Percentiles rank a stretch among this genome's conserved stretches.
Conservation (phyloP, 805 yeast genomes). For the Candida chauliodis region DNA sequence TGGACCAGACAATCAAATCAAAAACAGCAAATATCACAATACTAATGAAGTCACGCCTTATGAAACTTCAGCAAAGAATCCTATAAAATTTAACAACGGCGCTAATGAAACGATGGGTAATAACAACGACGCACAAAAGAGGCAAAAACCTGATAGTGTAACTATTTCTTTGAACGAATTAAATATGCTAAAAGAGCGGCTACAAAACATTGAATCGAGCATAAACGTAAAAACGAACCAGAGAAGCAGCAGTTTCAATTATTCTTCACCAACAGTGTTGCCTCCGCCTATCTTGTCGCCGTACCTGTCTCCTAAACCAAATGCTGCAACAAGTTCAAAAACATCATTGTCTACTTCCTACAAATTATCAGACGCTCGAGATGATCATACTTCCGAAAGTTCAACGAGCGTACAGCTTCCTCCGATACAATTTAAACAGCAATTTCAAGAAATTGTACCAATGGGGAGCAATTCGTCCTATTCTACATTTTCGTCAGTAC, state of each 20-base stretch:
- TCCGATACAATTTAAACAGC: conserved; percentile 9
- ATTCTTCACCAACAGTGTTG: conserved; percentile 6
- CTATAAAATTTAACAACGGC: conserved; percentile 12
- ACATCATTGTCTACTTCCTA: conserved; percentile 4
- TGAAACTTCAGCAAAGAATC: conserved; percentile 17
- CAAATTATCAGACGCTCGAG: conserved; percentile 7
- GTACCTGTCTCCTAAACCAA: conserved; percentile 5
- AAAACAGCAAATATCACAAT: not conserved
- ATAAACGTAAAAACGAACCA: not conserved
- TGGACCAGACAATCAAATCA: not conserved
- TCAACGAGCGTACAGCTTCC: conserved; percentile 9
- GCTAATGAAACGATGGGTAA: not conserved
- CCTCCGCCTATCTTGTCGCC: conserved; percentile 11
- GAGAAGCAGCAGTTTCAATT: not conserved
- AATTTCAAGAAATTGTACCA: not conserved
- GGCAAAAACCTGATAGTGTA: conserved; percentile 6
- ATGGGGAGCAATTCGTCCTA: not conserved
- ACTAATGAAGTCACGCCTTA: conserved; percentile 13
- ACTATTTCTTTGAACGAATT: conserved; percentile 15
- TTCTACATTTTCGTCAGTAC: not conserved
- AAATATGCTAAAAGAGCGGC: conserved; percentile 16
- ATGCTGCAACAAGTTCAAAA: not conserved
- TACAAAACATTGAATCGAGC: conserved; percentile 15
- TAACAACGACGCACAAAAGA: not conserved
- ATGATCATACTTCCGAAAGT: not conserved